Evolutionary conservation across 129 eudicot genomes (phyloP), one percentile per base, ranked within the genome.

Genomic region (Lactuca sativa): DNA sequence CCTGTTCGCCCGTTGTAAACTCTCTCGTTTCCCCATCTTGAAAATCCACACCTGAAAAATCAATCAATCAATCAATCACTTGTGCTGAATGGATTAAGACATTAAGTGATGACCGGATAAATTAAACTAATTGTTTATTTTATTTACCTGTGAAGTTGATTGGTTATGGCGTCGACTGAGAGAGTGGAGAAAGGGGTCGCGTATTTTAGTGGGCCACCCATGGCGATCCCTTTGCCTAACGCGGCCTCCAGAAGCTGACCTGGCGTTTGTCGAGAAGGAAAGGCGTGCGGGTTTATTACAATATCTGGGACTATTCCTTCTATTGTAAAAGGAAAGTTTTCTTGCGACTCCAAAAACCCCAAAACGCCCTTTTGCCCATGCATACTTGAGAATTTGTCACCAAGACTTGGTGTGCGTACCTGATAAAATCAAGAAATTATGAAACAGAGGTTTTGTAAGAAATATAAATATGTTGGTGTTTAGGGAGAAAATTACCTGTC

Each of bases 301-400:
- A 92, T 85, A 69, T 89, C 95, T 0, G 95, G 96, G 62, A 89
- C 98, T 67, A 92, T 86, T 64, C 96, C 98, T 79, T 89, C 78
- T 14, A 54, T 71, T 1, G 96, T 89, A 74, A 86, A 92, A 65
- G 96, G 96, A 75, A 89, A 89, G 60, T 92, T 89, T 62, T 89
- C 95, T 56, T 89, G 95, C 52, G 95, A 89, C 69, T 92, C 98
- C 69, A 89, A 70, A 77, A 66, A 86, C 52, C 96, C 96, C 48
- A 89, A 78, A 70, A 89, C 98, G 41, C 98, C 96, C 82, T 92
- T 92, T 57, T 92, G 98, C 51, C 98, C 98, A 37, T 92, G 98
- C 98, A 92, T 89, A 76, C 96, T 89, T 3, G 98, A 89, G 36
- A 92, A 92, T 69, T 92, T 92, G 74, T 89, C 98, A 11, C 98